A percentile compares a stretch with the other conserved stretches of the same genome.
These are phyloP conservation scores for Carex arenaria DNA, from an alignment of 202 grass and related monocot species.

Conservation along the genomic window DNA sequence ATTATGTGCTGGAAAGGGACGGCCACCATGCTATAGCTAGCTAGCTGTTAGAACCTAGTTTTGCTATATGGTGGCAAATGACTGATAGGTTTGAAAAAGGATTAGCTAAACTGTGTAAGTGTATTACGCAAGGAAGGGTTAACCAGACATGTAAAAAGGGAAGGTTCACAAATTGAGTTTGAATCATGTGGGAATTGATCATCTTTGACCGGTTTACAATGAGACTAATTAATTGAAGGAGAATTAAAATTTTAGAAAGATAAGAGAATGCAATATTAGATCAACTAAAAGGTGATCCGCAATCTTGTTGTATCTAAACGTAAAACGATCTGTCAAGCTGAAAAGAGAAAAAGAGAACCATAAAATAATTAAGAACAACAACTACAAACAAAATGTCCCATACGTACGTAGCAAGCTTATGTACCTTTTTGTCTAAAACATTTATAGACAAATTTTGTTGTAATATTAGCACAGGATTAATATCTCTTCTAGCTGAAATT, in stretches of 20 bases:
- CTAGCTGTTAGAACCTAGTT: constrained; percentile 5
- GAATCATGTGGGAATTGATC: not conserved
- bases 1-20: not conserved
- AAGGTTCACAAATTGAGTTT: not conserved
- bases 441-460: not conserved
- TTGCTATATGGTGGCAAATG: not conserved
- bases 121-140: not conserved
- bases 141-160: not conserved
- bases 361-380: too few species aligned
- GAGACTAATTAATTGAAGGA: not conserved
- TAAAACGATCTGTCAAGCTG: not conserved
- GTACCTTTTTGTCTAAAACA: not conserved
- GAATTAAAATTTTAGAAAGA: not conserved
- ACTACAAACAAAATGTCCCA: not conserved
- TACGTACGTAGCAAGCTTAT: not conserved
- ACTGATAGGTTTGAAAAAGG: constrained; percentile 13
- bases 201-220: constrained; percentile 6
- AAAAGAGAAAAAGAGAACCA: not conserved
- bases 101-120: not conserved
- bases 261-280: not conserved
- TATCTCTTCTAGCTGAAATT: not conserved
- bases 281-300: not conserved
- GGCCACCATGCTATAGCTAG: not conserved
- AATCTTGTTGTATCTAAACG: not conserved
- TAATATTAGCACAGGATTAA: not conserved